A percentile compares a stretch with the other conserved stretches of the same genome.
These are phyloP conservation scores for Claviceps lovelessii DNA, from an alignment of 2,329 filamentous ascomycete species.

Conservation along the genomic window DNA sequence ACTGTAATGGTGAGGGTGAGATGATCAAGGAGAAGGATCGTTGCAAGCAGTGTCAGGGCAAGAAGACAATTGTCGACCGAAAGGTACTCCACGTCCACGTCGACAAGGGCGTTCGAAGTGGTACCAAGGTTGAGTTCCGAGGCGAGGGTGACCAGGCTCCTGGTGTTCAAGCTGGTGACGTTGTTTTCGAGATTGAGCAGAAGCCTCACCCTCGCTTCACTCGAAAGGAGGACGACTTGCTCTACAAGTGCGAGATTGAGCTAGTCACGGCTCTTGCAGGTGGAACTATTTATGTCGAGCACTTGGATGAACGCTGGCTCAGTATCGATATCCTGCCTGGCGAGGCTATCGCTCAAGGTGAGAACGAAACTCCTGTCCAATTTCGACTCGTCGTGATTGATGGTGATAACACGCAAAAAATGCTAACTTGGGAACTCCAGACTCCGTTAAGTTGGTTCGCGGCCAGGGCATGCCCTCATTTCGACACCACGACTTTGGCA, in stretches of 20 bases:
- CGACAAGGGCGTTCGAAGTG: slow-evolving; percentile 82
- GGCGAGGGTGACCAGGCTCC: slow-evolving; percentile 95
- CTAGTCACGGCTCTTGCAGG: slow-evolving; percentile 88
- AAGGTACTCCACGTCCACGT: slow-evolving; percentile 98
- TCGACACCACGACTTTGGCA: slow-evolving; percentile 88
- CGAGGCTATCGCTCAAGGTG: slow-evolving; percentile 87
- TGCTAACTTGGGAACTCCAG: slow-evolving; percentile 30
- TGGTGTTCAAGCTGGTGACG: slow-evolving; percentile 84
- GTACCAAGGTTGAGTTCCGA: slow-evolving; percentile 92
- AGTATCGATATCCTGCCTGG: slow-evolving; percentile 84
- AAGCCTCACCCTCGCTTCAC: slow-evolving; percentile 96
- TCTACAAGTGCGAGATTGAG: slow-evolving; percentile 91
- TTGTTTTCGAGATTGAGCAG: slow-evolving; percentile 97
- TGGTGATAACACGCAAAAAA: not conserved
- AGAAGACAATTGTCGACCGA: slow-evolving; percentile 95
- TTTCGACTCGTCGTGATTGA: too few species aligned
- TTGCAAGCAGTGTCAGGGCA: slow-evolving; percentile 91
- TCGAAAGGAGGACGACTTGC: slow-evolving; percentile 87
- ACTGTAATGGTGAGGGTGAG: slow-evolving; percentile 96
- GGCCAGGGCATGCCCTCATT: slow-evolving; percentile 96
- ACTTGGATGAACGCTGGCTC: slow-evolving; percentile 94
- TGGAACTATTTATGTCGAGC: slow-evolving; percentile 82
- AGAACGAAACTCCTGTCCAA: slow-evolving; percentile 16
- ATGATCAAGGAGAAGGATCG: slow-evolving; percentile 93
- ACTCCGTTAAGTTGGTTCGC: slow-evolving; percentile 81